Percentiles rank a stretch among this genome's conserved stretches.
These are phyloP conservation scores for Sicyos baderoa DNA, from an alignment of 306 rosid genomes.

Conservation along the genomic window DNA sequence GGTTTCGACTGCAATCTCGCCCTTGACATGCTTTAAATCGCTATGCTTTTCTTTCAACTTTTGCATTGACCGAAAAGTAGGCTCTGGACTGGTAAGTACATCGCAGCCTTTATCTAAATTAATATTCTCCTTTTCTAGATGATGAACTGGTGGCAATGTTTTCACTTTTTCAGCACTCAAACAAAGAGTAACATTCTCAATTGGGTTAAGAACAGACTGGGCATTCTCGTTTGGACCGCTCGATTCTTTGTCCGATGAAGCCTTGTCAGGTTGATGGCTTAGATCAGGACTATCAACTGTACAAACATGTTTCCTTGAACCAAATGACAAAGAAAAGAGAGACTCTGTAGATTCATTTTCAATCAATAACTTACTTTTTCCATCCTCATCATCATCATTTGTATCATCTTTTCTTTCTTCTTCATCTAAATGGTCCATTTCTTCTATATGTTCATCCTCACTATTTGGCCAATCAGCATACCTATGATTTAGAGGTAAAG, in stretches of 20 bases:
- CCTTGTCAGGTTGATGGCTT: not conserved
- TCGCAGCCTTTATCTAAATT: conserved; percentile 21
- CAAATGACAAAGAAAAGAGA: conserved; percentile 56
- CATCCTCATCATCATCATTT: conserved; percentile 12
- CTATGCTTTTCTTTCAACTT: conserved; percentile 20
- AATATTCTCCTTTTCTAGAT: conserved; percentile 54
- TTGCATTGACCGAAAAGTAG: conserved; percentile 24
- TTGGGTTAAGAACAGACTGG: conserved; percentile 39
- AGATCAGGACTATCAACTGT: conserved; percentile 34
- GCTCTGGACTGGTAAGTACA: conserved; percentile 28
- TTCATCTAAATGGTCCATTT: conserved; percentile 13
- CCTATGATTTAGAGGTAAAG: conserved; percentile 19
- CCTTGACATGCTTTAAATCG: conserved; percentile 17
- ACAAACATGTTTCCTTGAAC: conserved; percentile 33
- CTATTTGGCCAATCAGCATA: conserved; percentile 23
- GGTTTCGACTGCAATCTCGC: conserved; percentile 44
- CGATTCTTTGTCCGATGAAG: conserved; percentile 5
- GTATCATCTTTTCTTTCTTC: not conserved
- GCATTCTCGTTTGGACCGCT: not conserved
- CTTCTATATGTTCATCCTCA: conserved; percentile 18
- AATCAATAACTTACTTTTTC: not conserved
- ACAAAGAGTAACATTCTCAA: conserved; percentile 42
- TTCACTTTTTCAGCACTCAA: conserved; percentile 33
- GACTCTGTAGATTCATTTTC: conserved; percentile 65
- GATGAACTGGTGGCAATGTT: conserved; percentile 13